Base-by-base conservation (phyloP, 2,329 filamentous ascomycete genomes). In the Ilyonectria destructans region DNA sequence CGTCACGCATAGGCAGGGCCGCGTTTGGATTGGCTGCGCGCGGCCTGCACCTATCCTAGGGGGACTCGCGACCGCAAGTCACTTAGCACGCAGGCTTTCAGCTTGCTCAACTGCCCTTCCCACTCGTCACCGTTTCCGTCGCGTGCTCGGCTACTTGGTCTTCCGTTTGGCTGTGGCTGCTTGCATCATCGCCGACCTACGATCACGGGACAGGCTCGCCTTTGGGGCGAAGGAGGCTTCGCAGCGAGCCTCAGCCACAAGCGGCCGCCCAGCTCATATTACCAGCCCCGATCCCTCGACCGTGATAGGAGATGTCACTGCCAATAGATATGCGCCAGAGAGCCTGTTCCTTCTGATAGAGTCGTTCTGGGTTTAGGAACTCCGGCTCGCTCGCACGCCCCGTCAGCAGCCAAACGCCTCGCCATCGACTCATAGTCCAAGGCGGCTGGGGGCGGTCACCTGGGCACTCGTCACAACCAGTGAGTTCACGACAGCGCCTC, bases 361-460 rank as follows among this genome's bases (percentile, higher is more conserved):
- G 23, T 49, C 23, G n/a, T 49, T 19, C 45, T 40, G 13, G 37
- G 37, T 13, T 15, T 15, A 40, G 10, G 37, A 17, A 40, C 13
- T 40, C 37, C 37, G 37, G 37, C 2, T 54, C 19, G 13, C 51
- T 19, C n/a, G n/a, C 51, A 54, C 51, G 29, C 51, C 51, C 51
- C 51, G 51, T 54, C 51, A 54, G 51, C 51, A 19, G 29, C 26
- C 51, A 13, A 17, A 33, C 51, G 51, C 51, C 51, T 33, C 26
- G 51, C 37, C 51, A 54, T 35, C 26, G 29, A 54, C 51, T 35
- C 51, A 31, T 35, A 26, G 9, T 13, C 31, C 29, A 29, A 29
- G 23, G 51, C 51, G 51, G 51, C 54, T 57, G 33, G 23, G 19
- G 54, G 19, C 54, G 26, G 51, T 54, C 51, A 54, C 51, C 51